Evolutionary conservation across 768 basidiomycete genomes (phyloP), one percentile per base, ranked within the genome.

Genomic region (Boletus eberwhitei): DNA sequence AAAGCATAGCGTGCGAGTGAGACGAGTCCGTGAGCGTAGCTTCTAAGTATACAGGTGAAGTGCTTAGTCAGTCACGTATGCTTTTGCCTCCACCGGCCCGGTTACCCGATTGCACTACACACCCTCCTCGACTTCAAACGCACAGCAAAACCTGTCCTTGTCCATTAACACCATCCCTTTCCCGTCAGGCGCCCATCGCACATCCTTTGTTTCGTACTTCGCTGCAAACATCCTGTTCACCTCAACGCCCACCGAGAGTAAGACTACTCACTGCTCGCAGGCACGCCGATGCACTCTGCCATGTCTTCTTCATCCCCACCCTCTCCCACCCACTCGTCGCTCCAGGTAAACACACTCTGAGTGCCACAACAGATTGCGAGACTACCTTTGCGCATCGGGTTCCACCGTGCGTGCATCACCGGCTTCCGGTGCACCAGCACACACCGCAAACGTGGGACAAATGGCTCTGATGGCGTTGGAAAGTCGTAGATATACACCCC

Each of bases 281-380:
- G 94, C 5, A 97, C 83, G 8, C 90, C 90, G 34, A 95, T 82
- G 62, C 92, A 95, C 69, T 96, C 94, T 3, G 92, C 91, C 72
- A 93, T 87, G 64, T 93, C 92, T 57, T 75, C 72, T 64, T 83
- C 85, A 41, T 80, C 79, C 5, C 77, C 80, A 6, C 70, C 75
- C 42, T 83, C 83, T 29, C 77, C 78, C 16, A 83, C 71, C 88
- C 87, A 90, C 62, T 92, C 90, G 57, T 90, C 88, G 59, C 86
- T 90, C 90, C 90, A 93, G 8, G 78, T 82, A 68, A 87, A 90
- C 22, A 90, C 66, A 50, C 86, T 83, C 52, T 80, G 79, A 46
- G 71, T 79, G 12, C 85, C 86, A 60, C 85, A 88, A 58, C 87
- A 87, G 9, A 89, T 61, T 0, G 77, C 82, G 22, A 94, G 70